Evolutionary conservation across 495 filamentous ascomycete species (phyloP).

Genomic region (Hyphodiscus hymeniophilus): DNA sequence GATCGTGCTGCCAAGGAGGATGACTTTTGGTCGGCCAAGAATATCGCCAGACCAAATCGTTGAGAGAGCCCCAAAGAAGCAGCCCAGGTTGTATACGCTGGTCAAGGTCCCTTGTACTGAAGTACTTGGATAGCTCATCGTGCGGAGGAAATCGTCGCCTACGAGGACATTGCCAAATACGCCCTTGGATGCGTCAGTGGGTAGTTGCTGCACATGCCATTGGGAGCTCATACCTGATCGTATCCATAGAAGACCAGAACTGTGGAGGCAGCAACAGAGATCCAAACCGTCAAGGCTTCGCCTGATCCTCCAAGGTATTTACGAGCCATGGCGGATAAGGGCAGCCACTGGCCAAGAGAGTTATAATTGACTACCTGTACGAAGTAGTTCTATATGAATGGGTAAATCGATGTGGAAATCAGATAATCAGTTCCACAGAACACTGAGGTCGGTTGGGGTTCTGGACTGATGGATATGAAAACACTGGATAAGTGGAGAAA

Average conservation of each 20-base stretch:
- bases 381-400: too few relatives aligned
- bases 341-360: too few relatives aligned
- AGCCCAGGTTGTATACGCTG: constrained; percentile 45
- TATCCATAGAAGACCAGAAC: constrained; percentile 38
- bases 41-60: constrained; percentile 37
- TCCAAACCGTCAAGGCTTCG: constrained; percentile 3
- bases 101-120: constrained; percentile 24
- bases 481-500: too few relatives aligned
- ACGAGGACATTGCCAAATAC: constrained; percentile 26
- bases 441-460: too few relatives aligned
- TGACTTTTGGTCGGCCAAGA: constrained; percentile 21
- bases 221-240: constrained; percentile 48
- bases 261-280: constrained; percentile 24
- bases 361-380: too few relatives aligned
- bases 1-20: constrained; percentile 21
- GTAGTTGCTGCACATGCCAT: constrained; percentile 24
- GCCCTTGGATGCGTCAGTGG: constrained; percentile 36
- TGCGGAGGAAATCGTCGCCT: constrained; percentile 2
- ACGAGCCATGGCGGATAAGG: background rate
- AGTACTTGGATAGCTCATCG: constrained; percentile 2
- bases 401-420: too few relatives aligned
- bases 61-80: constrained; percentile 40
- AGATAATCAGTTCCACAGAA: too few relatives aligned
- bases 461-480: too few relatives aligned
- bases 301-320: constrained; percentile 7